These are phyloP conservation scores for Pichia nakasei DNA, from an alignment of 805 yeast species.

Conservation along the genomic window DNA sequence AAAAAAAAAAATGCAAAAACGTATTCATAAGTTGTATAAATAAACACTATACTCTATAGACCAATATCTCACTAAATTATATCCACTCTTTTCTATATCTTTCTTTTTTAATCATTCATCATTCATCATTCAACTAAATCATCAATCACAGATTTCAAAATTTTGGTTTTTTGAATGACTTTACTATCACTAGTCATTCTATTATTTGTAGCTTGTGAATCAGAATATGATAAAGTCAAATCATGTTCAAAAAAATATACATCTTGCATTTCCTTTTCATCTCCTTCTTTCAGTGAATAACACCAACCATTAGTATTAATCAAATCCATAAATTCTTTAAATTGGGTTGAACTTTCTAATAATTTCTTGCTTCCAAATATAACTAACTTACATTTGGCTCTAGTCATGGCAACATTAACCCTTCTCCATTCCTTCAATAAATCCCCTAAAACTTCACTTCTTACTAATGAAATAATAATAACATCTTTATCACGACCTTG, in stretches of 20 bases:
- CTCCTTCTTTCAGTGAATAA: constrained; percentile 41
- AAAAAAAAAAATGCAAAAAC: too few species aligned
- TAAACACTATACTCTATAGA: too few species aligned
- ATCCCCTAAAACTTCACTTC: constrained; percentile 77
- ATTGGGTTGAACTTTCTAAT: constrained; percentile 39
- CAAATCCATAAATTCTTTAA: constrained; percentile 52
- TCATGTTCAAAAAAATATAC: constrained; percentile 2
- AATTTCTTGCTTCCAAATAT: constrained; percentile 74
- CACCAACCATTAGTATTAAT: constrained; percentile 56
- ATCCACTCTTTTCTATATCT: too few species aligned
- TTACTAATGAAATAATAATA: constrained; percentile 79
- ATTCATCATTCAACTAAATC: background rate
- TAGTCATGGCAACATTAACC: constrained; percentile 87
- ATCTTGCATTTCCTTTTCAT: constrained; percentile 20
- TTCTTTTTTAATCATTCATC: too few species aligned
- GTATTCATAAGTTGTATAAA: too few species aligned
- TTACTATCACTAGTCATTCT: constrained; percentile 2
- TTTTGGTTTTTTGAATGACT: constrained; percentile 1
- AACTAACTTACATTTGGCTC: constrained; percentile 78
- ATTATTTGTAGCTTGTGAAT: background rate
- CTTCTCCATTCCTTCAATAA: constrained; percentile 84
- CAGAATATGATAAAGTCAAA: background rate
- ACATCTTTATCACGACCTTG: constrained; percentile 96
- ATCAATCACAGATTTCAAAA: constrained; percentile 6
- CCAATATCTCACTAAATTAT: too few species aligned